Base-by-base conservation (phyloP, 129 eudicot species). In the Pittosporum tobira region DNA sequence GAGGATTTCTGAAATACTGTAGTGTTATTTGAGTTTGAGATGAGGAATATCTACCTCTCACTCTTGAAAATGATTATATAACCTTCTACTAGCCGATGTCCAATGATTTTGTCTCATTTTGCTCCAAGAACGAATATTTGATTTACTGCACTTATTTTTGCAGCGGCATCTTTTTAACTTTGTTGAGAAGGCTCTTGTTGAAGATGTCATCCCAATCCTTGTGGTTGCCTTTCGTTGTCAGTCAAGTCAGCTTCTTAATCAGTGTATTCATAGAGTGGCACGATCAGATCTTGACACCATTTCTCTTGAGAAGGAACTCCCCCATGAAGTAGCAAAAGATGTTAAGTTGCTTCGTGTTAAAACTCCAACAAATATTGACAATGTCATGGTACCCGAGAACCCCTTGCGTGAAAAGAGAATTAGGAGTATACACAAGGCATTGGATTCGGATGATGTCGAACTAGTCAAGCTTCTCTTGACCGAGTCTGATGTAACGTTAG, bases 391-490 rank as follows among this genome's bases (percentile, higher is more conserved):
- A 8, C 67, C 75, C 6, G 79, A 30, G 26, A 76, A 75, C 19
- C 28, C 42, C 2, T 15, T 75, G 38, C 76, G 59, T 26, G 72
- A 77, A 42, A 88, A 78, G 61, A 71, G 75, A 25, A 72, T 81
- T 8, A 71, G 67, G 38, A 81, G 81, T 58, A 81, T 88, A 45
- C 94, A 75, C 68, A 75, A 70, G 66, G 96, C 94, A 10, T 50
- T 88, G 40, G 96, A 88, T 67, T 81, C 87, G 2, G 83, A 88
- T 38, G 96, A 88, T 34, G 79, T 88, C 0, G 96, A 88, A 58
- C 54, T 88, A 22, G 77, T 88, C 23, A 78, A 65, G 64, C 66
- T 81, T 62, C 89, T 88, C 34, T 57, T 88, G 27, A 77, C 69
- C 0, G 96, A 88, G 69, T 78, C 88, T 13, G 65, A 73, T 26